phyloP scores from a whole-genome alignment of 2,329 filamentous ascomycete species.

The Neonectria magnoliae region DNA sequence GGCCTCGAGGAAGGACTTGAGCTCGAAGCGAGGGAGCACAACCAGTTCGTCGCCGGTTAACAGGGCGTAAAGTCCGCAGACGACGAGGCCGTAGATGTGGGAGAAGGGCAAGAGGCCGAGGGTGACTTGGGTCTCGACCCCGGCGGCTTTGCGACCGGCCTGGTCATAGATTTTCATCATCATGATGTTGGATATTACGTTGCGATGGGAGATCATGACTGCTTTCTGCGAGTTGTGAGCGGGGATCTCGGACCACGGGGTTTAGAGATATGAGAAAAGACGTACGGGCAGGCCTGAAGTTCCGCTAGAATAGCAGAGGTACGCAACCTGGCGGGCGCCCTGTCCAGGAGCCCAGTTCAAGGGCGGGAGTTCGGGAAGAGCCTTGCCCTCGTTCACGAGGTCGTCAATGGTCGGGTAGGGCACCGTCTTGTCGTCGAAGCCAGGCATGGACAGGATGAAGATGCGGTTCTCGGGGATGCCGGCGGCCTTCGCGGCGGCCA shows the following conservation, averaged over 20 bases:
- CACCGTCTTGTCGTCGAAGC: slow-evolving; percentile 56
- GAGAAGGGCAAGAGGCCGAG: slow-evolving; percentile 82
- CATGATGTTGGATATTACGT: slow-evolving; percentile 80
- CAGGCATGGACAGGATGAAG: slow-evolving; percentile 75
- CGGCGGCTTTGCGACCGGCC: slow-evolving; percentile 49
- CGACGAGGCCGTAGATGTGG: slow-evolving; percentile 81
- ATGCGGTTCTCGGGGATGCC: slow-evolving; percentile 72
- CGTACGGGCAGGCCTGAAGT: slow-evolving; percentile 80
- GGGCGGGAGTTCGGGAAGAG: slow-evolving; percentile 62
- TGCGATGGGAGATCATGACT: slow-evolving; percentile 83
- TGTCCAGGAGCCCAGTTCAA: slow-evolving; percentile 72
- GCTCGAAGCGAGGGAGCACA: slow-evolving; percentile 79
- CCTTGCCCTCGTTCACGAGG: slow-evolving; percentile 68
- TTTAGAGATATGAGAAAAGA: background rate
- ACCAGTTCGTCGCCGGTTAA: slow-evolving; percentile 80
- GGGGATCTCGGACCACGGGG: background rate
- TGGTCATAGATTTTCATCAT: slow-evolving; percentile 64
- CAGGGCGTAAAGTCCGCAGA: slow-evolving; percentile 59
- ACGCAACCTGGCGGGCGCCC: slow-evolving; percentile 74
- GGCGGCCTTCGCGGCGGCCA: slow-evolving; percentile 70
- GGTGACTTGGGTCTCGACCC: slow-evolving; percentile 54
- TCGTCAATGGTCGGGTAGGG: slow-evolving; percentile 74
- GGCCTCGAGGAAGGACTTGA: slow-evolving; percentile 69
- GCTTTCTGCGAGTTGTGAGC: slow-evolving; percentile 68
- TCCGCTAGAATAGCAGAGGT: slow-evolving; percentile 82